Percentiles rank a stretch among this genome's conserved stretches.
Evolutionary conservation across 495 filamentous ascomycete species (phyloP).

Genomic region (Penicillium canescens): DNA sequence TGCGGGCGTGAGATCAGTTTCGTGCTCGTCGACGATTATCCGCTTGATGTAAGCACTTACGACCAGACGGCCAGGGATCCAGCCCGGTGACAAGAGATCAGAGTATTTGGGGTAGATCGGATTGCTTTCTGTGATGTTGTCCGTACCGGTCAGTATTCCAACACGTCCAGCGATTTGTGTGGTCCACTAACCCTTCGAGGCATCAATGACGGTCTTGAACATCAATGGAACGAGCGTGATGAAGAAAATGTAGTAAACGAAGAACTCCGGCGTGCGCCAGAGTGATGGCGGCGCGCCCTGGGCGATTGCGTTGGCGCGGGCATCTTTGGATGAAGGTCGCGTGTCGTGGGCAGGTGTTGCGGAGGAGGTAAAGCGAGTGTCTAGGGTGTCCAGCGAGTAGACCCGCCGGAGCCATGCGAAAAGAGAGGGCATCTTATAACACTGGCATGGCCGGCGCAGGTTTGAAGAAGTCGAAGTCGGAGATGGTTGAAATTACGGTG

Average conservation of each 20-base stretch:
- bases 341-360: constrained; percentile 63
- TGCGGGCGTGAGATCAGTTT: constrained; percentile 30
- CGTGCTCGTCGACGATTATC: not conserved
- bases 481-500: not conserved
- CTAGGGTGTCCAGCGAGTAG: constrained; percentile 87
- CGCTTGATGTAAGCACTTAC: constrained; percentile 45
- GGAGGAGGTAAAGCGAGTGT: constrained; percentile 82
- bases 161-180: not conserved
- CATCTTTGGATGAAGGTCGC: constrained; percentile 43
- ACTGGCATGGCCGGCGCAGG: constrained; percentile 32
- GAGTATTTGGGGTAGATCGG: constrained; percentile 78
- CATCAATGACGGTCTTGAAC: constrained; percentile 84
- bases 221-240: constrained; percentile 72
- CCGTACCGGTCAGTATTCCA: constrained; percentile 13
- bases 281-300: constrained; percentile 53
- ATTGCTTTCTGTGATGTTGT: constrained; percentile 78
- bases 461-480: not conserved
- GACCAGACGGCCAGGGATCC: constrained; percentile 93
- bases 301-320: constrained; percentile 47
- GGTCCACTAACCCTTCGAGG: constrained; percentile 71
- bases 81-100: constrained; percentile 71
- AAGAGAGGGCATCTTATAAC: constrained; percentile 36
- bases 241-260: constrained; percentile 75
- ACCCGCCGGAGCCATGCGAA: constrained; percentile 49
- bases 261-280: constrained; percentile 90